Base-by-base conservation (phyloP, 2,329 filamentous ascomycete species). In the Scedosporium dehoogii region DNA sequence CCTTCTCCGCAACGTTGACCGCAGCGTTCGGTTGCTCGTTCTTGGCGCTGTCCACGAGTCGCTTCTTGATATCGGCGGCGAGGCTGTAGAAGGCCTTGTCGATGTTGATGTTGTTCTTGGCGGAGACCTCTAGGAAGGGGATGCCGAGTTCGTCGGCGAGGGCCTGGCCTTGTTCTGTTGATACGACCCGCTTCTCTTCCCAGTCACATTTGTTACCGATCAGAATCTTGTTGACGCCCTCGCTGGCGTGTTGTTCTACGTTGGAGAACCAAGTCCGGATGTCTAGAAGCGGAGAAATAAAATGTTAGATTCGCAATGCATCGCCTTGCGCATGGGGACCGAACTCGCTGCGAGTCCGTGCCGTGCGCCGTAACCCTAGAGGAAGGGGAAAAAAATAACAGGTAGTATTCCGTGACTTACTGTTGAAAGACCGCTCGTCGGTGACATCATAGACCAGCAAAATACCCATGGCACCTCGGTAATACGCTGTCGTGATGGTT, bases 161-260 rank as follows among this genome's bases (percentile, higher is more conserved):
- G 67, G 88, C 88, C 76, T 99, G 92, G 69, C 94, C 94, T 72
- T 92, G 89, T 75, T 97, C 92, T 64, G 90, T 96, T 59, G 91
- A 92, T 51, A 99, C 90, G 62, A 90, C 92, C 69, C 94, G 89
- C 84, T 97, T 97, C 79, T 99, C 94, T 78, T 97, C 94, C 94
- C 94, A 97, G 78, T 99, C 94, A 79, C 94, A 99, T 80, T 99
- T 99, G 85, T 99, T 99, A 74, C 94, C 94, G 69, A 99, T 97
- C 68, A 99, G 85, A 73, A 99, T 97, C 83, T 97, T 99, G 86
- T 97, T 97, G 73, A 99, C 94, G 71, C 94, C 94, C 79, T 97
- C 94, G 70, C 91, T 96, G 64, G 94, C 94, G 79, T 99, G 92
- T 77, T 96, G 92, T 76, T 97, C 92, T 69, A 97, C 92, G 78